Percentiles rank a stretch among this genome's conserved stretches.
Conservation (phyloP, 352 stramenopile genomes). For the Phytophthora pini region DNA sequence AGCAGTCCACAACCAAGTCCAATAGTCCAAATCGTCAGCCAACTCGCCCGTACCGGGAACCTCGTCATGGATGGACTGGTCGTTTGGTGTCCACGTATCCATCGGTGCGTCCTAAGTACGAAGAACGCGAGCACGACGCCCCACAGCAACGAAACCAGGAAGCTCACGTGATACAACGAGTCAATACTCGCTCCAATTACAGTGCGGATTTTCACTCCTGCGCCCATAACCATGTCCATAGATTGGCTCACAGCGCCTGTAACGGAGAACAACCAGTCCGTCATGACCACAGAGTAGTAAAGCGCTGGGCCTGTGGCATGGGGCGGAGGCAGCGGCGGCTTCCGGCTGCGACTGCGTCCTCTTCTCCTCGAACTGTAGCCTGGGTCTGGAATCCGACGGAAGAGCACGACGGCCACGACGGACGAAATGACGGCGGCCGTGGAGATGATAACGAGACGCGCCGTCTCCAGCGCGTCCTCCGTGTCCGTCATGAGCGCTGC, state of each 20-base stretch:
- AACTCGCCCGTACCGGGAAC: constrained; percentile 58
- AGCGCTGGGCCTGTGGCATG: constrained; percentile 52
- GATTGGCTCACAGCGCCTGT: constrained; percentile 61
- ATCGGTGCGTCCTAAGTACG: constrained; percentile 41
- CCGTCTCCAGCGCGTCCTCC: constrained; percentile 38
- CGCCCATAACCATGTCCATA: constrained; percentile 60
- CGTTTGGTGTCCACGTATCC: constrained; percentile 2
- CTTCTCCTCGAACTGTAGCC: constrained; percentile 16
- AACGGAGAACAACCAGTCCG: constrained; percentile 61
- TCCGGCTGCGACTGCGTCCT: constrained; percentile 20
- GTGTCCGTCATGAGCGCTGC: constrained; percentile 21
- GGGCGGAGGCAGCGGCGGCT: constrained; percentile 28
- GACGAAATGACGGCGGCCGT: constrained; percentile 43
- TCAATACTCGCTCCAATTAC: constrained; percentile 50
- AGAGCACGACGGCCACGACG: constrained; percentile 46
- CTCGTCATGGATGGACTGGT: constrained; percentile 27
- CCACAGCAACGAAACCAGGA: constrained; percentile 61
- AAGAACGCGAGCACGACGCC: constrained; percentile 54
- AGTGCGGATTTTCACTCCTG: constrained; percentile 40
- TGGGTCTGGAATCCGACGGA: constrained; percentile 39
- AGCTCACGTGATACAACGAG: constrained; percentile 44
- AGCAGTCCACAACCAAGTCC: constrained; percentile 49
- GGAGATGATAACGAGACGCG: constrained; percentile 49
- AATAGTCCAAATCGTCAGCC: constrained; percentile 54
- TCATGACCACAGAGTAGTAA: constrained; percentile 63